Base-by-base conservation (phyloP, 129 eudicot genomes). In the Flaveria brownii region DNA sequence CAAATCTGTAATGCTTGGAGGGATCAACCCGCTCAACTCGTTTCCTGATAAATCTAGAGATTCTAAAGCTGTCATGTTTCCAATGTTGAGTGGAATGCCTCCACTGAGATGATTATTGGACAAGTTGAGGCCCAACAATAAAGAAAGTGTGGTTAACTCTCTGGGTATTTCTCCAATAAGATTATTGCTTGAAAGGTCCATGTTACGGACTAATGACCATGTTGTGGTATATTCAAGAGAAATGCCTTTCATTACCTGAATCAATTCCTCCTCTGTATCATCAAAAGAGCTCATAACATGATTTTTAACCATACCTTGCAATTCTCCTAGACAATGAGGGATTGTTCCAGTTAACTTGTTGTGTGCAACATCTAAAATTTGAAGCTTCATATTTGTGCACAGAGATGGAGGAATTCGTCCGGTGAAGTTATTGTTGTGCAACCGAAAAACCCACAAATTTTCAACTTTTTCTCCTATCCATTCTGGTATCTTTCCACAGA, bases 41-140 rank as follows among this genome's bases (percentile, higher is more conserved):
- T 77, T 77, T 45, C 68, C 28, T 6, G 81, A 77, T 9, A 77
- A 70, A 36, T 77, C 81, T 0, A 77, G 81, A 18, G 81, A 65
- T 28, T 7, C 0, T 41, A 55, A 54, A 1, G 41, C 30, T 61
- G 7, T 63, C 67, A 60, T 60, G 41, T 60, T 60, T 60, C 67
- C 67, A 3, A 60, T 60, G 67, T 25, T 5, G 9, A 4, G 2
- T 0, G 41, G 67, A 25, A 60, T 60, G 41, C 41, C 0, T 60
- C 67, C 67, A 2, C 41, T 60, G 12, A 60, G 67, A 60, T 60
- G 67, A 60, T 60, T 25, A 60, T 60, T 60, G 9, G 67, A 25
- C 41, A 60, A 60, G 25, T 60, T 60, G 41, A 60, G 67, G 13
- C 67, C 67, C 41, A 60, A 17, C 67, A 60, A 25, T 11, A 2